These are phyloP conservation scores for Claviceps sorghi DNA, from an alignment of 2,329 filamentous ascomycete genomes.

Conservation along the genomic window DNA sequence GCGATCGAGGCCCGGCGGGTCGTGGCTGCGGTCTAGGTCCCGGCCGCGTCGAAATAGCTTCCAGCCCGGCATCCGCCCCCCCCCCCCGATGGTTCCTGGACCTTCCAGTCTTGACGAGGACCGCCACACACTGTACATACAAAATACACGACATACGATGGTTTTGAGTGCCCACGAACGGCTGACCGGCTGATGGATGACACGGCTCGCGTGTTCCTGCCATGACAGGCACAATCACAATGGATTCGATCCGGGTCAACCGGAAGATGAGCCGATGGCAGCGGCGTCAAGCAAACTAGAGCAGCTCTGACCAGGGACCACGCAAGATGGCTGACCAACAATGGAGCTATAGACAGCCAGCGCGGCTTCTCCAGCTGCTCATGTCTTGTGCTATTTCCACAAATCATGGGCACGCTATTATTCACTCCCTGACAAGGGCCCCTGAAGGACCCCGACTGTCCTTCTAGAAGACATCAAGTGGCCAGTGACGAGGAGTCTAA, in stretches of 20 bases:
- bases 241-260: neutral
- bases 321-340: neutral
- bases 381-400: neutral
- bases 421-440: conserved; percentile 1
- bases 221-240: neutral
- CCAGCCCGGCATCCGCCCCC: neutral
- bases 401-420: conserved; percentile 4
- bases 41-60: conserved; percentile 2
- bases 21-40: conserved; percentile 4
- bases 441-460: neutral
- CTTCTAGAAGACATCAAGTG: conserved; percentile 3
- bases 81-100: neutral
- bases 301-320: too few relatives aligned
- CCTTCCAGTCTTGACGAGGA: neutral
- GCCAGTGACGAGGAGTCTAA: conserved; percentile 2
- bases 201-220: neutral
- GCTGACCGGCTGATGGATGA: neutral
- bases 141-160: too few relatives aligned
- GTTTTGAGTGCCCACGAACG: too few relatives aligned
- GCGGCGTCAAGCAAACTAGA: neutral
- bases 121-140: neutral
- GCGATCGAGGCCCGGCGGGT: conserved; percentile 1
- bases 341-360: neutral
- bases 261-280: neutral
- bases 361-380: too few relatives aligned